Evolutionary conservation across 305 asterid species (phyloP).

Genomic region (Solanum hybrid): DNA sequence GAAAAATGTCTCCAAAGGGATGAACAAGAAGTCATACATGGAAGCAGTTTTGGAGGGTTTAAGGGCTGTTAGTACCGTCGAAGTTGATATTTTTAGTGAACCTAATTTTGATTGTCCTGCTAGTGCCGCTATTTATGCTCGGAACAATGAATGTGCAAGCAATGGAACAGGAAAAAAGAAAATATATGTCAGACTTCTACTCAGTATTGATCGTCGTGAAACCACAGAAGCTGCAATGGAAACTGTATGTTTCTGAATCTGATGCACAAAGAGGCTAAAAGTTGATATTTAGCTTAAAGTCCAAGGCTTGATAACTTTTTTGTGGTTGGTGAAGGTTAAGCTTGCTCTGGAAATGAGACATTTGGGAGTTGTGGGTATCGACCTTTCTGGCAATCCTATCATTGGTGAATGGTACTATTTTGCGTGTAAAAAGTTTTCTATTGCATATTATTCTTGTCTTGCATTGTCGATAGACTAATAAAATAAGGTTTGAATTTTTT

Average conservation of each 20-base stretch:
- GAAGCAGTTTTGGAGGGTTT: slow-evolving; percentile 77
- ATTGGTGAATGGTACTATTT: slow-evolving; percentile 73
- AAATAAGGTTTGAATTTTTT: slow-evolving; percentile 4
- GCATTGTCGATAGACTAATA: not conserved
- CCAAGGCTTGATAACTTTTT: slow-evolving; percentile 3
- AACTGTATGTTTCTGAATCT: slow-evolving; percentile 49
- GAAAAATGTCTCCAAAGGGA: slow-evolving; percentile 75
- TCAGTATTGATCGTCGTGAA: slow-evolving; percentile 89
- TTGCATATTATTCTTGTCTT: not conserved
- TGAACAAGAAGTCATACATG: slow-evolving; percentile 81
- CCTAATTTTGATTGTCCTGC: slow-evolving; percentile 20
- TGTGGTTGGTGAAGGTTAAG: slow-evolving; percentile 46
- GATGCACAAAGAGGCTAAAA: not conserved
- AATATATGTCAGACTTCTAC: slow-evolving; percentile 75
- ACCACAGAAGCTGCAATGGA: slow-evolving; percentile 84
- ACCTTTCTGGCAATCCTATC: slow-evolving; percentile 78
- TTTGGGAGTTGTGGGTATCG: slow-evolving; percentile 74
- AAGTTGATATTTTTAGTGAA: slow-evolving; percentile 40
- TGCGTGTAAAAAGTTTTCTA: not conserved
- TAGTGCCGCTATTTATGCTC: slow-evolving; percentile 13
- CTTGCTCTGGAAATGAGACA: slow-evolving; percentile 69
- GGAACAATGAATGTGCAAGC: not conserved
- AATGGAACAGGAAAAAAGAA: slow-evolving; percentile 34
- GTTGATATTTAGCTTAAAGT: not conserved
- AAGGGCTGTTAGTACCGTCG: slow-evolving; percentile 44